A percentile compares a stretch with the other conserved stretches of the same genome.
phyloP scores from a whole-genome alignment of 768 basidiomycete genomes.

The Fomitopsis pulvina region DNA sequence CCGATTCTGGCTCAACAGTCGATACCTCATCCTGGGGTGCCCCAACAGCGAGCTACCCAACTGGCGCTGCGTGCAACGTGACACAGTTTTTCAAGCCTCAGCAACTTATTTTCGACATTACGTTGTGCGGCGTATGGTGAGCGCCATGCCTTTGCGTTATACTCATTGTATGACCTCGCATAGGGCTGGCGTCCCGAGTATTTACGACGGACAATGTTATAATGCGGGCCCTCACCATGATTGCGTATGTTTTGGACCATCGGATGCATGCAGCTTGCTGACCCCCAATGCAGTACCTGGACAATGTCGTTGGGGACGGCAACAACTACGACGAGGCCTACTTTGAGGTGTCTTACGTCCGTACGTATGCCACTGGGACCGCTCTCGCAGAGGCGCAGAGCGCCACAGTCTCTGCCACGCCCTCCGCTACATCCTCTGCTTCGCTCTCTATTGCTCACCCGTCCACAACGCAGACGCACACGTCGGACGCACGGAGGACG shows the following conservation, averaged over 20 bases:
- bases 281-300: conserved; percentile 37
- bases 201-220: conserved; percentile 36
- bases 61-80: conserved; percentile 33
- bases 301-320: conserved; percentile 49
- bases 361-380: conserved; percentile 42
- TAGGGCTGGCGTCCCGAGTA: conserved; percentile 44
- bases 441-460: no score
- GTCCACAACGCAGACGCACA: neutral
- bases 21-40: conserved; percentile 36
- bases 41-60: conserved; percentile 35
- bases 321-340: conserved; percentile 50
- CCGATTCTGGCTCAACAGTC: conserved; percentile 25
- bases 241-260: conserved; percentile 27
- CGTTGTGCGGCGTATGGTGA: conserved; percentile 45
- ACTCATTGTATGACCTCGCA: neutral
- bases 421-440: no score
- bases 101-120: conserved; percentile 47
- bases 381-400: conserved; percentile 14
- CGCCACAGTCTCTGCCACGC: neutral
- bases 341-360: conserved; percentile 64
- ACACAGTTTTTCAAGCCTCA: conserved; percentile 39
- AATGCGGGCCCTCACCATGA: conserved; percentile 28
- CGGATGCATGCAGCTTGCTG: neutral
- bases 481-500: neutral
- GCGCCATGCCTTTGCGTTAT: conserved; percentile 5